Conservation (phyloP, 2,329 filamentous ascomycete genomes). For the Penicillium paneum region DNA sequence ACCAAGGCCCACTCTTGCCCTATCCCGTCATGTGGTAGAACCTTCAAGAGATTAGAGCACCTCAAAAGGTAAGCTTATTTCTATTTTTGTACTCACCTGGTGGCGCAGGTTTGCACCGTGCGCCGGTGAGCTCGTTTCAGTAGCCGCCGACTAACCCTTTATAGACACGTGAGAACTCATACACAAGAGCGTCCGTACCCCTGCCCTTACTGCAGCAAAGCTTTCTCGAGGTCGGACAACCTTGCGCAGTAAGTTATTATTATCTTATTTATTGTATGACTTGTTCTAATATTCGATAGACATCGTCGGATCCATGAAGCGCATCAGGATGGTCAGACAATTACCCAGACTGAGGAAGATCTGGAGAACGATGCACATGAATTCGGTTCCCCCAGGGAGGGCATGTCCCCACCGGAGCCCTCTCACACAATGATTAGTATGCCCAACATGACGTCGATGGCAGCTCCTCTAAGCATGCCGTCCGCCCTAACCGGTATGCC, state of each 20-base stretch:
- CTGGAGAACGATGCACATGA: conserved; percentile 86
- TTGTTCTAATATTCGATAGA: conserved; percentile 46
- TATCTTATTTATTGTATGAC: not conserved
- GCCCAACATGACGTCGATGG: conserved; percentile 37
- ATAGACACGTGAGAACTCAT: conserved; percentile 96
- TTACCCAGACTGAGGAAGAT: conserved; percentile 65
- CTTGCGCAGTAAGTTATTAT: conserved; percentile 76
- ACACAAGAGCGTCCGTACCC: conserved; percentile 98
- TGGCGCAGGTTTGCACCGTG: conserved; percentile 23
- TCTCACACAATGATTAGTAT: conserved; percentile 34
- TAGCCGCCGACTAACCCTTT: conserved; percentile 53
- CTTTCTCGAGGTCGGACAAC: conserved; percentile 97
- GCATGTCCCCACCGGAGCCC: conserved; percentile 58
- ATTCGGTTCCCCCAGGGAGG: conserved; percentile 74
- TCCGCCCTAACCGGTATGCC: conserved; percentile 42
- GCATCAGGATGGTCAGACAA: conserved; percentile 55
- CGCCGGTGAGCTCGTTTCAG: conserved; percentile 44
- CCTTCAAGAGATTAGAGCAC: conserved; percentile 99
- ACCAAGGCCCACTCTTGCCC: conserved; percentile 98
- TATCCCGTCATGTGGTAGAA: conserved; percentile 93
- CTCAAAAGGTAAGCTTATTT: conserved; percentile 79
- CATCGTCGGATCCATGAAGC: conserved; percentile 79
- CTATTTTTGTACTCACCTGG: conserved; percentile 23
- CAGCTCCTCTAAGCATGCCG: conserved; percentile 34
- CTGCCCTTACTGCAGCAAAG: conserved; percentile 97